Percentiles rank a stretch among this genome's conserved stretches.
phyloP scores from a whole-genome alignment of 2,329 filamentous ascomycete species.

The Bipolaris cookei region DNA sequence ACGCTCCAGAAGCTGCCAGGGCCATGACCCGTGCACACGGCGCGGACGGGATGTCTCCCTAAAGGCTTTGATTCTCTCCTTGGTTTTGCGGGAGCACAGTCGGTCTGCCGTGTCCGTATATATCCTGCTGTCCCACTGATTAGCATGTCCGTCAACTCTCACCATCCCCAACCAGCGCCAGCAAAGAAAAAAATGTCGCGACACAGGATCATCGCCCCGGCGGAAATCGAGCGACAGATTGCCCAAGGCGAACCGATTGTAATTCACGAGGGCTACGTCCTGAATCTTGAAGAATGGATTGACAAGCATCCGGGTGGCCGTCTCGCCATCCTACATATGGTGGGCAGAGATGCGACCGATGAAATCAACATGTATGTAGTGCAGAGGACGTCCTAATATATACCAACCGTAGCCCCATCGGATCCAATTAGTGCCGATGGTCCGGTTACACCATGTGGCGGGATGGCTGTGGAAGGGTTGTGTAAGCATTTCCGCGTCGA shows the following conservation, averaged over 20 bases:
- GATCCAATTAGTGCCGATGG: conserved; percentile 11
- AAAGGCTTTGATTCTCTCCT: conserved; percentile 12
- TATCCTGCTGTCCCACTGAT: conserved; percentile 16
- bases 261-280: conserved; percentile 61
- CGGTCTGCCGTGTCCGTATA: conserved; percentile 13
- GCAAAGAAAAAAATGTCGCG: conserved; percentile 26
- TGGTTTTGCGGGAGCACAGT: conserved; percentile 1
- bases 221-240: conserved; percentile 60
- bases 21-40: conserved; percentile 19
- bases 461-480: conserved; percentile 13
- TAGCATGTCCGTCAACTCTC: conserved; percentile 6
- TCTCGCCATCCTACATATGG: conserved; percentile 67
- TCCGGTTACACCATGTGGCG: conserved; percentile 7
- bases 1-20: conserved; percentile 13
- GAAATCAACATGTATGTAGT: conserved; percentile 63
- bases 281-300: conserved; percentile 66
- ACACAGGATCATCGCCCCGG: conserved; percentile 50
- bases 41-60: conserved; percentile 11
- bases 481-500: conserved; percentile 25
- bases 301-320: conserved; percentile 64
- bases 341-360: conserved; percentile 64
- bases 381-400: conserved; percentile 4
- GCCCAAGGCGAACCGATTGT: conserved; percentile 63
- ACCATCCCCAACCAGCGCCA: conserved; percentile 6
- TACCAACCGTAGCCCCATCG: conserved; percentile 9